phyloP scores from a whole-genome alignment of 306 rosid species.

The Potentilla sterilis region DNA sequence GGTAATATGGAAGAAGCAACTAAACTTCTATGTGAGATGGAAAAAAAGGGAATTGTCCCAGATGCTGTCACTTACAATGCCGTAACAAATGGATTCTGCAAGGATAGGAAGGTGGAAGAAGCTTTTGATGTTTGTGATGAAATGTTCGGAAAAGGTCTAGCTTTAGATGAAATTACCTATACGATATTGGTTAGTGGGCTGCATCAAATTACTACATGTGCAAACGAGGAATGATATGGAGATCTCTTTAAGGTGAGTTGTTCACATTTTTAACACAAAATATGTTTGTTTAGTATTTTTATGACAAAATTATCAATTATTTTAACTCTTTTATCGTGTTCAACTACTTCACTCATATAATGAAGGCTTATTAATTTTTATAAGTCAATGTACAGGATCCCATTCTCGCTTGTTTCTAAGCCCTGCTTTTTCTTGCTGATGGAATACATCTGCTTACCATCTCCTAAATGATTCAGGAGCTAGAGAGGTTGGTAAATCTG shows the following conservation, averaged over 20 bases:
- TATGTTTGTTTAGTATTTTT: background rate
- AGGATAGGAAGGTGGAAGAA: conserved; percentile 1
- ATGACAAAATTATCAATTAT: background rate
- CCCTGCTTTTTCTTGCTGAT: background rate
- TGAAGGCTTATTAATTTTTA: background rate
- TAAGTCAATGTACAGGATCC: background rate
- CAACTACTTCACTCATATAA: background rate
- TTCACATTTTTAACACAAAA: background rate
- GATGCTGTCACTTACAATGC: conserved; percentile 7
- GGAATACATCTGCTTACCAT: background rate
- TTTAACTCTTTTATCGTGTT: background rate
- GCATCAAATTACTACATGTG: background rate
- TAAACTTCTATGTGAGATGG: background rate
- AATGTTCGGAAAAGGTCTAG: background rate
- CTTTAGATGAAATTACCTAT: conserved; percentile 4
- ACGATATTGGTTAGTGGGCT: background rate
- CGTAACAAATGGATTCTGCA: conserved; percentile 8
- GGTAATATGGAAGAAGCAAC: conserved; percentile 5
- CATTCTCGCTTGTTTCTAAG: background rate
- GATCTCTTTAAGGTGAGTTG: background rate
- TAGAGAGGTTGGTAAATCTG: background rate
- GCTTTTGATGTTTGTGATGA: conserved; percentile 8
- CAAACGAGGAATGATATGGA: background rate
- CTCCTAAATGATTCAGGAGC: background rate
- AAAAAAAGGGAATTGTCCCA: background rate